Percentiles rank a stretch among this genome's conserved stretches.
These are phyloP conservation scores for Aureobasidium sp. DNA, from an alignment of 2,329 filamentous ascomycete genomes.

Conservation along the genomic window DNA sequence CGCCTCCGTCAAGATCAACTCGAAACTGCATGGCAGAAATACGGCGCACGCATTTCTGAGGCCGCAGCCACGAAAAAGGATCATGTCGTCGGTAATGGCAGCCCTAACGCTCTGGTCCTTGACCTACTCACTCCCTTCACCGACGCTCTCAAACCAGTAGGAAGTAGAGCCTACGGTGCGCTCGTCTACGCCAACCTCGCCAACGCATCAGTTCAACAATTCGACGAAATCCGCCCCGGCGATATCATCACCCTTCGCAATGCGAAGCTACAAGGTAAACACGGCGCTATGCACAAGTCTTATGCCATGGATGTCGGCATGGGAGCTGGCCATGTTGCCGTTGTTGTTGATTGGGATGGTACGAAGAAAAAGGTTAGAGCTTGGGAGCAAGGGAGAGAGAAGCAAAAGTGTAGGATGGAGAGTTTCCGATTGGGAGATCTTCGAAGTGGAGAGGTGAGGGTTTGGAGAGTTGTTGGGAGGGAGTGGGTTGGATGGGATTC, in stretches of 20 bases:
- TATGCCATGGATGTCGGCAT: conserved; percentile 91
- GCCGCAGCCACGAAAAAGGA: conserved; percentile 79
- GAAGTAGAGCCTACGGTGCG: conserved; percentile 90
- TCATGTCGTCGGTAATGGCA: conserved; percentile 84
- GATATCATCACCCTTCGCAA: conserved; percentile 96
- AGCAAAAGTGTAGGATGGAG: conserved; percentile 92
- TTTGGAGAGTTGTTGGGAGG: conserved; percentile 95
- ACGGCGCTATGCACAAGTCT: conserved; percentile 95
- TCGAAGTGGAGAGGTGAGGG: conserved; percentile 93
- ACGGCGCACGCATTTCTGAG: conserved; percentile 81
- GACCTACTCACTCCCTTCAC: conserved; percentile 78
- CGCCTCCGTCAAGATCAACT: conserved; percentile 92
- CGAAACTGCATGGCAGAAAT: conserved; percentile 84
- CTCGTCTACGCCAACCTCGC: conserved; percentile 95
- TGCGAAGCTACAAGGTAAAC: conserved; percentile 94
- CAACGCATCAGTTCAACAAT: conserved; percentile 90
- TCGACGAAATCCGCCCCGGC: conserved; percentile 92
- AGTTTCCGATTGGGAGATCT: conserved; percentile 95
- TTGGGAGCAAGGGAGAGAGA: conserved; percentile 96
- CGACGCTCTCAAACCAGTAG: conserved; percentile 83
- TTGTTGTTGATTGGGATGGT: conserved; percentile 98
- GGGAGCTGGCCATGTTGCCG: conserved; percentile 76
- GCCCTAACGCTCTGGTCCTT: conserved; percentile 78
- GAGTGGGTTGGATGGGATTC: conserved; percentile 91
- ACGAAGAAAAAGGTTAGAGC: conserved; percentile 97